Percentiles rank a stretch among this genome's conserved stretches.
Evolutionary conservation across 2,329 filamentous ascomycete genomes (phyloP).

Genomic region (Ambrosiella cleistominuta): DNA sequence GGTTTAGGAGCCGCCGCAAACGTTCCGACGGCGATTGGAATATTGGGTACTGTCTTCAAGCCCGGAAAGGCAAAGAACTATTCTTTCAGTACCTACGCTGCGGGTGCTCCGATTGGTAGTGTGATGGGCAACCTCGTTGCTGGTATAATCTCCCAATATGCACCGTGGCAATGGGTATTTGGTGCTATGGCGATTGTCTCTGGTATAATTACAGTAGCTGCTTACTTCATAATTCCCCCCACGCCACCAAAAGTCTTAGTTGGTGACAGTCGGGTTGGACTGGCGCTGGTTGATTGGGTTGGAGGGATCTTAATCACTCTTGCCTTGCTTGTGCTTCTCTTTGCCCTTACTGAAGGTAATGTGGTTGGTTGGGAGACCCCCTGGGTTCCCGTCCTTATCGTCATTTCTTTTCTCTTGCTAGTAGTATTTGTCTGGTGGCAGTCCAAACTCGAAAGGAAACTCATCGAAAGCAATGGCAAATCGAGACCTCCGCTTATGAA

Average conservation of each 20-base stretch:
- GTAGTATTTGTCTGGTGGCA: slow-evolving; percentile 44
- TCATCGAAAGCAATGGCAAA: slow-evolving; percentile 15
- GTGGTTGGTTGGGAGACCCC: slow-evolving; percentile 48
- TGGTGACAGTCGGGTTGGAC: neutral
- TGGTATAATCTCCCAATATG: slow-evolving; percentile 44
- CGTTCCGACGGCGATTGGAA: slow-evolving; percentile 53
- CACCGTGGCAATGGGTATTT: slow-evolving; percentile 51
- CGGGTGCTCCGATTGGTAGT: slow-evolving; percentile 45
- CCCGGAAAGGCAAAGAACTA: slow-evolving; percentile 54
- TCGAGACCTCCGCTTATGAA: slow-evolving; percentile 29
- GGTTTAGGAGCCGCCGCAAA: slow-evolving; percentile 52
- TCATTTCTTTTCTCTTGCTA: slow-evolving; percentile 38
- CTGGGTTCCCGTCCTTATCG: slow-evolving; percentile 43
- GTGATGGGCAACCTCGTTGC: slow-evolving; percentile 48
- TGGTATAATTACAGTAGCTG: slow-evolving; percentile 36
- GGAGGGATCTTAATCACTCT: slow-evolving; percentile 45
- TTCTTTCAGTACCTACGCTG: slow-evolving; percentile 47
- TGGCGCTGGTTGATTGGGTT: slow-evolving; percentile 36
- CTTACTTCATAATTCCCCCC: slow-evolving; percentile 41
- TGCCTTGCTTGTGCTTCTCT: slow-evolving; percentile 44
- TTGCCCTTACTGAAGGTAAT: slow-evolving; percentile 52
- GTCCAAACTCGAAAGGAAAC: slow-evolving; percentile 35
- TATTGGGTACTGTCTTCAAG: slow-evolving; percentile 48
- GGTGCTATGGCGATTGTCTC: slow-evolving; percentile 45
- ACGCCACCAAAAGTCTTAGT: slow-evolving; percentile 21